A percentile compares a stretch with the other conserved stretches of the same genome.
Evolutionary conservation across 441 rosid species (phyloP).

Genomic region (Pelargonium exstipulatum): DNA sequence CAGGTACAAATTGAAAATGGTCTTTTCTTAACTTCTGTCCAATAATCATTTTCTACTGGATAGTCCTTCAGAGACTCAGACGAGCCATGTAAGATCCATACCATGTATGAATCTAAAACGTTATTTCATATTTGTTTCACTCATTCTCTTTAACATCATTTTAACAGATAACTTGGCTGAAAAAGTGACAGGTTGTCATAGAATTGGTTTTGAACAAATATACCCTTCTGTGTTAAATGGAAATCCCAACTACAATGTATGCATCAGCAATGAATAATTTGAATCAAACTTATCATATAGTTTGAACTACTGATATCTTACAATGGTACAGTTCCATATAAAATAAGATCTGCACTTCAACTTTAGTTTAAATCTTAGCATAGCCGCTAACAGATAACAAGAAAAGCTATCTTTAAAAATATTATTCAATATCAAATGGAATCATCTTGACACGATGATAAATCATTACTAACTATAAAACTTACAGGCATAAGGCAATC

Average conservation of each 20-base stretch:
- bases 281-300: not conserved
- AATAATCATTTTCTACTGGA: not conserved
- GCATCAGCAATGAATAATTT: not conserved
- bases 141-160: not conserved
- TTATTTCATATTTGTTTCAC: not conserved
- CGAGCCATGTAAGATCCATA: not conserved
- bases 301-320: not conserved
- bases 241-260: not conserved
- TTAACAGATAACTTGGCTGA: not conserved
- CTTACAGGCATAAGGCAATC: not conserved
- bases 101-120: not conserved
- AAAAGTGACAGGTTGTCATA: not conserved
- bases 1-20: not conserved
- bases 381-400: not conserved
- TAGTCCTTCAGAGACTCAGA: not conserved
- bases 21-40: not conserved
- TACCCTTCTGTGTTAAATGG: too few species aligned
- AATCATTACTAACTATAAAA: not conserved
- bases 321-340: not conserved
- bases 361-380: not conserved
- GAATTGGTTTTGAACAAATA: not conserved
- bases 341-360: not conserved
- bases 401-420: not conserved
- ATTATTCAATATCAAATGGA: not conserved
- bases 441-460: not conserved